These are phyloP conservation scores for Coemansia guatemalensis DNA, from an alignment of 192 early-diverging fungal genomes.

Conservation along the genomic window DNA sequence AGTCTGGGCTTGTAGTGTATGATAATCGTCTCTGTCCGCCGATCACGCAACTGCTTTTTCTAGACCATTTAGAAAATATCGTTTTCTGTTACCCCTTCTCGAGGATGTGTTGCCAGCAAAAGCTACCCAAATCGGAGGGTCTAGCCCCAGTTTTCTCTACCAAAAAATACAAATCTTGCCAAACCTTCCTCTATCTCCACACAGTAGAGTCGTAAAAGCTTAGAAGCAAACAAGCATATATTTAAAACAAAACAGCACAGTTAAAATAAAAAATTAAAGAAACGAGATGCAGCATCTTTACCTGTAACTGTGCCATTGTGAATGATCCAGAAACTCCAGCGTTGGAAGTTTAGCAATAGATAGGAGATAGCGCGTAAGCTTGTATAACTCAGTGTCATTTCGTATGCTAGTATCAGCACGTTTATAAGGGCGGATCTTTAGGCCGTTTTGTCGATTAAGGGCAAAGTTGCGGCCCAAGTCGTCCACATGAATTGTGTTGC, in stretches of 20 bases:
- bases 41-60: background rate
- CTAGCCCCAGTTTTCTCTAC: background rate
- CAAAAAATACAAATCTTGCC: too few relatives aligned
- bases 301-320: slow-evolving; percentile 49
- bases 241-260: background rate
- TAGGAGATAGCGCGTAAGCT: slow-evolving; percentile 62
- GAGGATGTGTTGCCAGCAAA: too few relatives aligned
- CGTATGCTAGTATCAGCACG: slow-evolving; percentile 49
- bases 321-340: slow-evolving; percentile 62
- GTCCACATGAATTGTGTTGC: slow-evolving; percentile 72
- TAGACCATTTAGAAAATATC: background rate
- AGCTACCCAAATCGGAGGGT: background rate
- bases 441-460: slow-evolving; percentile 65
- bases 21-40: background rate
- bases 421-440: slow-evolving; percentile 69
- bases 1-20: background rate
- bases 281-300: background rate
- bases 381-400: slow-evolving; percentile 60
- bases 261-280: background rate
- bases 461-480: slow-evolving; percentile 76
- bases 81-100: background rate
- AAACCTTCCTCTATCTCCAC: too few relatives aligned
- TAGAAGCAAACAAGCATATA: background rate
- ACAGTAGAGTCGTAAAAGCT: too few relatives aligned
- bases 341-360: slow-evolving; percentile 55